These are phyloP conservation scores for Manihot esculenta DNA, from an alignment of 441 rosid species.

Conservation along the genomic window DNA sequence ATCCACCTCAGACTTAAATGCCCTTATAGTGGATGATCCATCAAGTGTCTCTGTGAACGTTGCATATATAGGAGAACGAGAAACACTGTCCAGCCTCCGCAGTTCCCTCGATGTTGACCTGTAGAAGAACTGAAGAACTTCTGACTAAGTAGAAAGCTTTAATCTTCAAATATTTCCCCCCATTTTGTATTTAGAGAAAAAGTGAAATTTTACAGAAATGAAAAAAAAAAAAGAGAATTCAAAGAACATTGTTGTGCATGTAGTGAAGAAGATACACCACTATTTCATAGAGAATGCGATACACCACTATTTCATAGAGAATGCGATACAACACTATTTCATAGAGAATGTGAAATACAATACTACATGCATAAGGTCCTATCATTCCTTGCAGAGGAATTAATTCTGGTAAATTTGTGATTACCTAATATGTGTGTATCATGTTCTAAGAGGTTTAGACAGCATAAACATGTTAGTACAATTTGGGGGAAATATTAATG, in stretches of 20 bases:
- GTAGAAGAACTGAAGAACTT: conserved; percentile 79
- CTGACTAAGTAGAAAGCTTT: conserved; percentile 29
- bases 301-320: too few species aligned
- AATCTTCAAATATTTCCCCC: conserved; percentile 7
- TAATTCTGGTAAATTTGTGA: neutral
- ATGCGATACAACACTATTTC: too few species aligned
- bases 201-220: neutral
- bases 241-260: neutral
- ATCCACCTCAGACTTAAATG: conserved; percentile 79
- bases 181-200: neutral
- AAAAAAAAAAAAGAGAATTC: neutral
- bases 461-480: neutral
- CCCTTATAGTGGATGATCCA: conserved; percentile 93
- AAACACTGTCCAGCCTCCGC: conserved; percentile 90
- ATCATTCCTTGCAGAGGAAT: neutral
- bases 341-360: neutral
- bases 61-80: conserved; percentile 92
- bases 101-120: conserved; percentile 97
- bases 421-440: neutral
- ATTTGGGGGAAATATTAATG: too few species aligned
- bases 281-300: too few species aligned
- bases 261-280: neutral
- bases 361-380: neutral
- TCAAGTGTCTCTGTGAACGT: conserved; percentile 90
- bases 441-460: neutral